These are phyloP conservation scores for Sporothrix phasma DNA, from an alignment of 2,329 filamentous ascomycete genomes.

Conservation along the genomic window DNA sequence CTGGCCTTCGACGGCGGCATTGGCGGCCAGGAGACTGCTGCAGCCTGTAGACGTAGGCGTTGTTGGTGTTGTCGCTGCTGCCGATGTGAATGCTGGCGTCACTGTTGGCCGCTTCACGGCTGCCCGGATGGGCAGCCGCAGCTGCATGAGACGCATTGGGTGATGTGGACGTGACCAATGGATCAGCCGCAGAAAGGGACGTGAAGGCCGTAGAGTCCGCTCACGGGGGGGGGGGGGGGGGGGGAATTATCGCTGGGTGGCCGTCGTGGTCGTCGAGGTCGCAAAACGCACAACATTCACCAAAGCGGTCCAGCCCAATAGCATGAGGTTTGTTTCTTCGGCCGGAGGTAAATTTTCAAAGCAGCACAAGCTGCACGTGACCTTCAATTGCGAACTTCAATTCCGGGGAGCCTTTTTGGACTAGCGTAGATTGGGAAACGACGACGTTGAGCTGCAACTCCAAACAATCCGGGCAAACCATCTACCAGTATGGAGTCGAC, in stretches of 20 bases:
- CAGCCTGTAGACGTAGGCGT: too few relatives aligned
- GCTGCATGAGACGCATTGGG: conserved; percentile 37
- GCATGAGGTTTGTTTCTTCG: conserved; percentile 2
- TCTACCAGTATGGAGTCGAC: too few relatives aligned
- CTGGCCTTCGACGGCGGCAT: conserved; percentile 38
- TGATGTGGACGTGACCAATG: not conserved
- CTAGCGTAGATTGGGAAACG: not conserved
- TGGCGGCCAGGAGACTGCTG: conserved; percentile 22
- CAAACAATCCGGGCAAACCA: too few relatives aligned
- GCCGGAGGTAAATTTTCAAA: not conserved
- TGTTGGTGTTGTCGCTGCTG: not conserved
- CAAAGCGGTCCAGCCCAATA: not conserved
- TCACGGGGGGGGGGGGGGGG: not conserved
- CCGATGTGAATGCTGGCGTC: not conserved
- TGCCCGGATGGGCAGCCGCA: conserved; percentile 38
- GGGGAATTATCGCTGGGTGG: too few relatives aligned
- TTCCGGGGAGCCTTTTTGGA: not conserved
- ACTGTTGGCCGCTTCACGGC: conserved; percentile 22
- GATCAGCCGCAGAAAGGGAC: not conserved
- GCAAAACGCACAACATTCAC: not conserved
- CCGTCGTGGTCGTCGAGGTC: not conserved
- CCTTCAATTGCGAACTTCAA: not conserved
- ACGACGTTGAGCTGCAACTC: too few relatives aligned
- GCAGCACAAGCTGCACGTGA: conserved; percentile 3
- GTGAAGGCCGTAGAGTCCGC: not conserved